Conservation (phyloP, 2,329 filamentous ascomycete genomes). For the Aureobasidium sp. region DNA sequence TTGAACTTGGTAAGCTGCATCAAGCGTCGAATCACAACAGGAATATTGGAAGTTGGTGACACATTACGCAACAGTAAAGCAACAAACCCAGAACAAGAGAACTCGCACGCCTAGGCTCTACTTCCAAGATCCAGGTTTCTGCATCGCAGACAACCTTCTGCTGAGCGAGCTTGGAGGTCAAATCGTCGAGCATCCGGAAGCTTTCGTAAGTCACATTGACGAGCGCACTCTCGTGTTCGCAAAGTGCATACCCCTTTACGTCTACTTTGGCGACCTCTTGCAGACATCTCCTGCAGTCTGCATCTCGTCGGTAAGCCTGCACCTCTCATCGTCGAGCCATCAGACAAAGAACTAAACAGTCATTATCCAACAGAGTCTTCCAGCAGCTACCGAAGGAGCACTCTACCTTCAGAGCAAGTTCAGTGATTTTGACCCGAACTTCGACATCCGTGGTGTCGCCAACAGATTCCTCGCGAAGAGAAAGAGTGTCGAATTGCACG, state of each 20-base stretch:
- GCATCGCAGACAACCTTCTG: background rate
- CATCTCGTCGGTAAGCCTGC: background rate
- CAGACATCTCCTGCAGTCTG: background rate
- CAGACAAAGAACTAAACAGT: background rate
- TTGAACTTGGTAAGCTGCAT: background rate
- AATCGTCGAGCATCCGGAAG: background rate
- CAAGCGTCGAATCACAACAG: too few relatives aligned
- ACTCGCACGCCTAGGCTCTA: background rate
- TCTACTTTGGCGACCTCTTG: background rate
- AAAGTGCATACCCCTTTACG: background rate
- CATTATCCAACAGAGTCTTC: background rate
- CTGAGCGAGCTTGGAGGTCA: background rate
- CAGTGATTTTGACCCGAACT: background rate
- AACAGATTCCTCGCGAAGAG: background rate
- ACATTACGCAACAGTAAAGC: background rate
- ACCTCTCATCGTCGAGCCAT: background rate
- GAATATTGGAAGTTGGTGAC: background rate
- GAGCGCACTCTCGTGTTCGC: background rate
- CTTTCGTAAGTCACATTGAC: background rate
- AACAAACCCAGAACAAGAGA: background rate
- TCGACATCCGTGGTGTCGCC: background rate
- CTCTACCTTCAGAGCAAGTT: background rate
- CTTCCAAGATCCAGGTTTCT: background rate
- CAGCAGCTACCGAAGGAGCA: background rate
- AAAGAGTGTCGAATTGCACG: background rate